A percentile compares a stretch with the other conserved stretches of the same genome.
Conservation (phyloP, 1,284 basidiomycete species). For the Heliocybe sulcata region DNA sequence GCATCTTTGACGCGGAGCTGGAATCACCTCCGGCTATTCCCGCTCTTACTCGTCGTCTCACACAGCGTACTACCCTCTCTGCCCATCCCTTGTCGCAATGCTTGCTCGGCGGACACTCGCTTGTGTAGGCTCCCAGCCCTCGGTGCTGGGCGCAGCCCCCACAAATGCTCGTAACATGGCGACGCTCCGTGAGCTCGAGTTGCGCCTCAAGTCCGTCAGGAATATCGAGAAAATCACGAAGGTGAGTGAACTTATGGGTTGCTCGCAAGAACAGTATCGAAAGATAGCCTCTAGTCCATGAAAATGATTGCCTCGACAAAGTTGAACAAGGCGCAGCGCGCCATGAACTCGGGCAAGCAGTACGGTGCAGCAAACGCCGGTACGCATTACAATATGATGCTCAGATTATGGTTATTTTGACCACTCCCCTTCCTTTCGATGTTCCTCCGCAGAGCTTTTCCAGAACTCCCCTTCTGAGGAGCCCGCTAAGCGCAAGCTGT, state of each 20-base stretch:
- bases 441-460: slow-evolving; percentile 63
- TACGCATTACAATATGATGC: slow-evolving; percentile 31
- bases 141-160: slow-evolving; percentile 54
- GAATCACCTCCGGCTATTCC: slow-evolving; percentile 3
- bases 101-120: slow-evolving; percentile 66
- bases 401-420: background rate
- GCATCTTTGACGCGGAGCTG: background rate
- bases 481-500: slow-evolving; percentile 69
- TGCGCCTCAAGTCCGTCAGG: slow-evolving; percentile 93
- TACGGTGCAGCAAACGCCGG: slow-evolving; percentile 94
- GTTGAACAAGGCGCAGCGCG: slow-evolving; percentile 91
- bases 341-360: slow-evolving; percentile 90
- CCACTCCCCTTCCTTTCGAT: background rate
- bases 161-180: slow-evolving; percentile 83
- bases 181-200: slow-evolving; percentile 95
- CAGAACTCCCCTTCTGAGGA: slow-evolving; percentile 61
- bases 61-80: background rate
- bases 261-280: background rate
- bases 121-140: slow-evolving; percentile 50
- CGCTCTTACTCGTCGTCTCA: slow-evolving; percentile 1
- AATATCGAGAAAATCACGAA: slow-evolving; percentile 99
- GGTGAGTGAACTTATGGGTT: slow-evolving; percentile 38
- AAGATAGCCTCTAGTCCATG: slow-evolving; percentile 70
- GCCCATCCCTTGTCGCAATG: slow-evolving; percentile 18
- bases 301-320: slow-evolving; percentile 99